Conservation (phyloP, 768 basidiomycete species). For the Myochromella boudieri region DNA sequence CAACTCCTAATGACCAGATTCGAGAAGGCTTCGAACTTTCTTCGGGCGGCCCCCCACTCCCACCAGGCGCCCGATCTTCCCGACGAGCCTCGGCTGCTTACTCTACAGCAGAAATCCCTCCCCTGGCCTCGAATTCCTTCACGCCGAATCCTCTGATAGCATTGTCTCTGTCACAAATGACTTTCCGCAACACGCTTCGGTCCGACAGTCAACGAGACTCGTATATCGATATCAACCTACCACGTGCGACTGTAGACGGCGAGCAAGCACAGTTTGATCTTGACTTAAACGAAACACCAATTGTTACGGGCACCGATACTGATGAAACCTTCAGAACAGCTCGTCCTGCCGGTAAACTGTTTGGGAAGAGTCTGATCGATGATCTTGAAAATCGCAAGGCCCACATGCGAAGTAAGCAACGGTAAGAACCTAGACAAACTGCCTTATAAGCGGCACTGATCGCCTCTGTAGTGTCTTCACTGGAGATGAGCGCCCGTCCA, state of each 20-base stretch:
- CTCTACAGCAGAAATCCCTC: constrained; percentile 32
- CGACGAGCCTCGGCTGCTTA: constrained; percentile 45
- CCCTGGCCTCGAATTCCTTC: constrained; percentile 63
- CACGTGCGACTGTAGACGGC: constrained; percentile 75
- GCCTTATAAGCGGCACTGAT: constrained; percentile 1
- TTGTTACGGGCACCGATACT: constrained; percentile 17
- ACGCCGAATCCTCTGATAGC: constrained; percentile 76
- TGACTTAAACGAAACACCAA: constrained; percentile 33
- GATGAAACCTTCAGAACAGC: constrained; percentile 34
- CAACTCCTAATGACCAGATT: constrained; percentile 31
- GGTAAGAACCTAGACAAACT: constrained; percentile 47
- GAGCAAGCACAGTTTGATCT: constrained; percentile 62
- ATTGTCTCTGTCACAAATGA: constrained; percentile 77
- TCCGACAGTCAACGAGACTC: constrained; percentile 69
- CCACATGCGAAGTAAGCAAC: constrained; percentile 77
- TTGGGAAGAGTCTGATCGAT: constrained; percentile 88
- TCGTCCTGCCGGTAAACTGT: constrained; percentile 80
- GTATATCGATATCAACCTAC: constrained; percentile 58
- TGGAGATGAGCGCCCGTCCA: constrained; percentile 87
- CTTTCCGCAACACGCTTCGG: constrained; percentile 79
- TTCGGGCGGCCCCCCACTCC: constrained; percentile 75
- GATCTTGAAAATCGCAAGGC: constrained; percentile 83
- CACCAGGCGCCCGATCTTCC: constrained; percentile 65
- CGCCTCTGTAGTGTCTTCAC: constrained; percentile 65
- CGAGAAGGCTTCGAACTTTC: constrained; percentile 64